Base-by-base conservation (phyloP, 495 filamentous ascomycete species). In the Tuber brumale region DNA sequence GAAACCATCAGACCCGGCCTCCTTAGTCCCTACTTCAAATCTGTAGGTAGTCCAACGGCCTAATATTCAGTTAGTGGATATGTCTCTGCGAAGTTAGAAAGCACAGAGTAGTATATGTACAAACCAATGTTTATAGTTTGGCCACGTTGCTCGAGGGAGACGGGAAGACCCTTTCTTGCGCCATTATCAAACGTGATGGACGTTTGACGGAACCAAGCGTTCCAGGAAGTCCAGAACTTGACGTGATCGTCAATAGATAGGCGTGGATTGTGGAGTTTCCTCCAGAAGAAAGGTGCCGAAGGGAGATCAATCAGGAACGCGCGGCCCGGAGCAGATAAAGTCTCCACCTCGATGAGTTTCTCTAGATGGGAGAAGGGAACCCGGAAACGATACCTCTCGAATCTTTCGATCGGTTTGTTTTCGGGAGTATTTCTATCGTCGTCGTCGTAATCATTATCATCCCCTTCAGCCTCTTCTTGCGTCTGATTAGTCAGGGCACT, bases 201-300 rank as follows among this genome's bases (percentile, higher is more conserved):
- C 0, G 93, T 93, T 73, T 92, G 91, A 21, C 95, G 87, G 61
- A 86, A 89, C 94, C 94, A 98, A 14, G 88, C 84, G 77, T 94
- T 89, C 37, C 84, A 84, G 21, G 91, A 89, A 44, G 82, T 86
- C 94, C 94, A 97, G 48, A 43, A 83, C 21, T 72, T 84, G 0
- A 82, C 75, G 14, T 82, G 82, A 23, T 81, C 83, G 31, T 86
- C 85, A 31, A 86, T 74, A 8, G 77, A 72, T 6, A n/a, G 44
- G 12, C 48, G 70, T 37, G 78, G 83, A 43, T 89, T 81, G 1
- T 84, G 79, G 9, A 87, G 82, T 76, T 89, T 89, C 75, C 88
- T 86, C 79, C 87, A 93, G 79, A 90, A 90, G 3, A 88, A 77
- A 0, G 94, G 91, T 7, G 95, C 90, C 44, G 86, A 88, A 8